A percentile compares a stretch with the other conserved stretches of the same genome.
phyloP scores from a whole-genome alignment of 805 yeast genomes.

The Candida loeiensis region DNA sequence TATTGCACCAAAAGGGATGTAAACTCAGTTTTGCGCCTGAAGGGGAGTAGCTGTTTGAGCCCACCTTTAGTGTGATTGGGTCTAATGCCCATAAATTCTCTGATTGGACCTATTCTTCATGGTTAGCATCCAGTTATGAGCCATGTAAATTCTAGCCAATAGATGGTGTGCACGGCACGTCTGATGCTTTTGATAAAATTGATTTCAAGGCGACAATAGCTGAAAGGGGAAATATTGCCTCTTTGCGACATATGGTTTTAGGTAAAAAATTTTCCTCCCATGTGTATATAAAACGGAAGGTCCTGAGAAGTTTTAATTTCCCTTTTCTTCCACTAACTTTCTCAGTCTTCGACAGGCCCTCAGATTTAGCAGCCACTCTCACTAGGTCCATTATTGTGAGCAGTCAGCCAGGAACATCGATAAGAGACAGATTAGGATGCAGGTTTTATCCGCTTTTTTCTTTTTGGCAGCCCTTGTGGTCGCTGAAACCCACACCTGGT shows the following conservation, averaged over 20 bases:
- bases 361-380: constrained; percentile 9
- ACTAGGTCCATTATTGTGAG: constrained; percentile 7
- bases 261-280: constrained; percentile 1
- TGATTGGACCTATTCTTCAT: neutral
- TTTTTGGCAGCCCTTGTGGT: constrained; percentile 17
- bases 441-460: constrained; percentile 12
- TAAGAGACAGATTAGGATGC: constrained; percentile 9
- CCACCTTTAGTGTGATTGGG: too few relatives aligned
- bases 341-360: constrained; percentile 4
- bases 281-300: neutral
- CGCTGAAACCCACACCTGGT: constrained; percentile 56
- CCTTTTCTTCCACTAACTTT: constrained; percentile 4
- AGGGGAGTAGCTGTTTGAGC: too few relatives aligned
- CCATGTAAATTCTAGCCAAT: neutral
- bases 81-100: too few relatives aligned
- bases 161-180: neutral
- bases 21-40: neutral
- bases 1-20: too few relatives aligned
- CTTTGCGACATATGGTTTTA: neutral
- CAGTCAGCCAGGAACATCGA: constrained; percentile 9
- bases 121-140: neutral
- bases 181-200: constrained; percentile 4
- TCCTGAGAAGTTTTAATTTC: constrained; percentile 8
- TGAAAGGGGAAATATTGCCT: constrained; percentile 1
- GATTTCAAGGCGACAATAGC: neutral